Evolutionary conservation across 352 stramenopile genomes (phyloP).

Genomic region (Phytophthora sojae): DNA sequence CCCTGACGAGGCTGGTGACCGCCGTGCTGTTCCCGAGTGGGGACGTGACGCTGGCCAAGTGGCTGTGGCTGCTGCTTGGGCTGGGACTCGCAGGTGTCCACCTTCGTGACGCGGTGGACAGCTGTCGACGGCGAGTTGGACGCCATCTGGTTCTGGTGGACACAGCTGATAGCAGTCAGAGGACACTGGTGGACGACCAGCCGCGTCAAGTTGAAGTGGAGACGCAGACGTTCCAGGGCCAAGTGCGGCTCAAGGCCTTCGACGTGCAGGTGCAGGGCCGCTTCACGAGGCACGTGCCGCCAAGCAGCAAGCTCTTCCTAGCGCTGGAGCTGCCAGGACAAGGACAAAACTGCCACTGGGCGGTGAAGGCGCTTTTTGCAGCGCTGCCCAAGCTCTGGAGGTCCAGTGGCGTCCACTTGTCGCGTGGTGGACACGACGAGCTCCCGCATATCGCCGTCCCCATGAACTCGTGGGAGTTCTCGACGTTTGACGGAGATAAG

Average conservation of each 20-base stretch:
- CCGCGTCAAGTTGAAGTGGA: conserved; percentile 12
- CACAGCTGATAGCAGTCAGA: conserved; percentile 4
- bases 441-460: conserved; percentile 60
- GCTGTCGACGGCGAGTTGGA: conserved; percentile 3
- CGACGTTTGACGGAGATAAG: conserved; percentile 15
- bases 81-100: conserved; percentile 54
- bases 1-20: conserved; percentile 24
- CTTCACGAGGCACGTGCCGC: conserved; percentile 54
- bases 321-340: conserved; percentile 47
- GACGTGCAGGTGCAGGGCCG: conserved; percentile 70
- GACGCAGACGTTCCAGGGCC: conserved; percentile 30
- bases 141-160: conserved; percentile 24
- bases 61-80: conserved; percentile 46
- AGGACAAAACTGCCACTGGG: background rate
- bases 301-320: conserved; percentile 49
- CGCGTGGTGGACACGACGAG: conserved; percentile 27
- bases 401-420: conserved; percentile 4
- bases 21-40: conserved; percentile 51
- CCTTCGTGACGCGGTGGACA: conserved; percentile 22
- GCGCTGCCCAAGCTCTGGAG: background rate
- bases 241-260: conserved; percentile 15
- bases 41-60: conserved; percentile 53
- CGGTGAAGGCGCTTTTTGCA: background rate
- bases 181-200: conserved; percentile 4
- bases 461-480: conserved; percentile 33